These are phyloP conservation scores for Lecanicillium sp. DNA, from an alignment of 2,329 filamentous ascomycete species.

Conservation along the genomic window DNA sequence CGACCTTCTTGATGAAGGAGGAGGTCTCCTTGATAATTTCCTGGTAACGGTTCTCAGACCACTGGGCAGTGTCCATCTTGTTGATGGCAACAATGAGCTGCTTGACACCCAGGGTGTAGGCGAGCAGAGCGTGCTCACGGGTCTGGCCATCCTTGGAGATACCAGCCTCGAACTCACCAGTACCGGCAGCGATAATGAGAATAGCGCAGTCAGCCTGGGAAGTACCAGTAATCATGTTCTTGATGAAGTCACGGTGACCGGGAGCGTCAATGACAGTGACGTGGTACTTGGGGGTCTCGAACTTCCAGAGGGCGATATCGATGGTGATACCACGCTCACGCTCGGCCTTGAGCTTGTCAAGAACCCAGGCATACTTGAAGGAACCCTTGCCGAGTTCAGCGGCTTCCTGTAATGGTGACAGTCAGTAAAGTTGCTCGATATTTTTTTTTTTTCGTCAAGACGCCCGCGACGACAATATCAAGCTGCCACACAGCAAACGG, in stretches of 20 bases:
- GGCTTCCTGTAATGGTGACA: constrained; percentile 68
- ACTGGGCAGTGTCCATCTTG: constrained; percentile 99
- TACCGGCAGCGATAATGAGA: constrained; percentile 99
- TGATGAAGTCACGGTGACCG: constrained; percentile 99
- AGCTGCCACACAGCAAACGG: not conserved
- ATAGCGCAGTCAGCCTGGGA: constrained; percentile 99
- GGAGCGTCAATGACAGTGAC: constrained; percentile 98
- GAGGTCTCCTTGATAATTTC: constrained; percentile 99
- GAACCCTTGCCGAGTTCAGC: constrained; percentile 99
- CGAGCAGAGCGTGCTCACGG: constrained; percentile 99
- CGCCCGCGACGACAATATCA: too few species aligned
- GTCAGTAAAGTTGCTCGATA: constrained; percentile 11
- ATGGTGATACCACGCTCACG: constrained; percentile 99
- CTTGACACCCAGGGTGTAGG: constrained; percentile 99
- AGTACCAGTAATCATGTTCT: constrained; percentile 99
- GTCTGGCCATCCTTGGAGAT: constrained; percentile 99
- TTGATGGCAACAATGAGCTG: constrained; percentile 99
- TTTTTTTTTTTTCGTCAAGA: not conserved
- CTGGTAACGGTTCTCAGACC: constrained; percentile 90
- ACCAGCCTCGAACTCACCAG: constrained; percentile 99
- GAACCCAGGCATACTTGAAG: constrained; percentile 99
- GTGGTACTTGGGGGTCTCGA: constrained; percentile 96
- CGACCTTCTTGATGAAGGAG: constrained; percentile 99
- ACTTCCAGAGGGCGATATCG: constrained; percentile 99
- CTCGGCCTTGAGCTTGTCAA: constrained; percentile 99